Evolutionary conservation across 2,329 filamentous ascomycete genomes (phyloP).

Genomic region (Domatiomyces globalis): DNA sequence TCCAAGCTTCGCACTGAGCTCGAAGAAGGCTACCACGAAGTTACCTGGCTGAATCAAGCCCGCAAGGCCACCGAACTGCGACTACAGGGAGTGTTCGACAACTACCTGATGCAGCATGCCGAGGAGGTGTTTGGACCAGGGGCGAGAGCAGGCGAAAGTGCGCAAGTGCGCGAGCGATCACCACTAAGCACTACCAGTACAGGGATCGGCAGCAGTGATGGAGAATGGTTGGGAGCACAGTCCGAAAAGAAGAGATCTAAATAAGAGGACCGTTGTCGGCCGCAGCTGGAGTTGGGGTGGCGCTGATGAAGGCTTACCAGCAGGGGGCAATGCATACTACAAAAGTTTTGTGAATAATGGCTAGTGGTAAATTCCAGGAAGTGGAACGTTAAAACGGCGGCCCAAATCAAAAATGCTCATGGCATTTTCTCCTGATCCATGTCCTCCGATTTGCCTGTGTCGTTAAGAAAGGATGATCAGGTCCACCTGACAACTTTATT

Average conservation of each 20-base stretch:
- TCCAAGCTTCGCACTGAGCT: constrained; percentile 42
- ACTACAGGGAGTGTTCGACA: constrained; percentile 41
- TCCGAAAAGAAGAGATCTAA: not conserved
- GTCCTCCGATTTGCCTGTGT: not conserved
- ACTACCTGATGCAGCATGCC: constrained; percentile 40
- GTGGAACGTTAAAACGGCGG: not conserved
- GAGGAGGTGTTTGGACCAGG: constrained; percentile 42
- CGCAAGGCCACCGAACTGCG: constrained; percentile 39
- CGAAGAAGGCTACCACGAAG: constrained; percentile 40
- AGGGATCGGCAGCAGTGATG: not conserved
- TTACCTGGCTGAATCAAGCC: constrained; percentile 43
- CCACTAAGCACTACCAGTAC: not conserved
- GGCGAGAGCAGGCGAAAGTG: not conserved
- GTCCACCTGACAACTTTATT: not conserved
- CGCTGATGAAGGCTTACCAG: not conserved
- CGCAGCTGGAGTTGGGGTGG: not conserved
- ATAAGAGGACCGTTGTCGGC: not conserved
- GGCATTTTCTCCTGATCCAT: not conserved
- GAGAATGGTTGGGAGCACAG: not conserved
- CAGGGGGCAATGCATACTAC: not conserved
- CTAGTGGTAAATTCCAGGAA: no score
- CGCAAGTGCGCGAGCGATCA: not conserved
- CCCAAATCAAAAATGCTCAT: not conserved
- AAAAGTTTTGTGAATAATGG: not conserved
- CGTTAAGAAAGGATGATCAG: not conserved